phyloP scores from a whole-genome alignment of 208 protist genomes.

The Acanthamoeba comandoni region DNA sequence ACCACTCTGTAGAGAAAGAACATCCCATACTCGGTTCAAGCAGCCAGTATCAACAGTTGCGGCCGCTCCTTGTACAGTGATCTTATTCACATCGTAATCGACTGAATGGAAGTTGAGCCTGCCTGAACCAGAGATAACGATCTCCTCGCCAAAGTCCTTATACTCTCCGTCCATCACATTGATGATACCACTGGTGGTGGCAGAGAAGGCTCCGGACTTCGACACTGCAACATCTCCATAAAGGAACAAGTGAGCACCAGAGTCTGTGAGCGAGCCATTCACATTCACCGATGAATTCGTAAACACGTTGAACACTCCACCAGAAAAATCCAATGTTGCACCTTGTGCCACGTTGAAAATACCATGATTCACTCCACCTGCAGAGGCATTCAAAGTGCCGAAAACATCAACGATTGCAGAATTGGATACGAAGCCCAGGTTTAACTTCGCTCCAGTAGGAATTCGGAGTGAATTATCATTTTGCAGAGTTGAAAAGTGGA shows the following conservation, averaged over 20 bases:
- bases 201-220: background rate
- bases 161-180: conserved; percentile 31
- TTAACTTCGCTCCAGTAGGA: background rate
- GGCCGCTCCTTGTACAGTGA: background rate
- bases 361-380: background rate
- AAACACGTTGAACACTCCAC: background rate
- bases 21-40: conserved; percentile 53
- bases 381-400: conserved; percentile 7
- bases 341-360: background rate
- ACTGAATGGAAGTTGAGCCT: conserved; percentile 46
- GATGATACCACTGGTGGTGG: conserved; percentile 26
- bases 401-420: conserved; percentile 6
- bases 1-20: background rate
- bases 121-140: background rate
- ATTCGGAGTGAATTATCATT: conserved; percentile 10
- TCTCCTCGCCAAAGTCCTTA: conserved; percentile 14
- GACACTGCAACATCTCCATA: conserved; percentile 7
- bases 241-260: conserved; percentile 51
- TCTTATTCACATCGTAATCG: background rate
- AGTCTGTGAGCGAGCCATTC: background rate
- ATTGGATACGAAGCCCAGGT: conserved; percentile 6
- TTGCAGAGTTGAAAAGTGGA: background rate
- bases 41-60: conserved; percentile 42
- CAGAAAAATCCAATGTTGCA: conserved; percentile 27
- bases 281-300: background rate